Base-by-base conservation (phyloP, 139 green algal genomes). In the Chlamydomonas applanata region DNA sequence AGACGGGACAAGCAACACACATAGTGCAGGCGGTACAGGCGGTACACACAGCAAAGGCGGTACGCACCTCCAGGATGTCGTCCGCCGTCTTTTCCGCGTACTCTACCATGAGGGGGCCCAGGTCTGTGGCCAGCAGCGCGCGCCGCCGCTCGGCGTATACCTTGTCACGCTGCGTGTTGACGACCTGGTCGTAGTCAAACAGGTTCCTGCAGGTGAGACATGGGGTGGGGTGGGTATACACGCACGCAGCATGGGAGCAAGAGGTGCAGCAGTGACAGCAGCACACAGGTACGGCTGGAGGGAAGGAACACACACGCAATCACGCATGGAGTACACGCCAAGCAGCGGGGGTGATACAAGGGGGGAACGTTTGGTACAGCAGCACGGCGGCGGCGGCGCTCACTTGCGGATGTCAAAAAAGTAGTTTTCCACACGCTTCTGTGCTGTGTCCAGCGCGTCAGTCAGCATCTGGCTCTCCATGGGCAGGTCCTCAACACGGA, bases 391-490 rank as follows among this genome's bases (percentile, higher is more conserved):
- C n/a, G n/a, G n/a, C n/a, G n/a, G n/a, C n/a, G n/a, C 83, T 77
- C 69, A 88, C 88, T 96, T 97, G 69, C 96, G 89, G 73, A 97
- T 97, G 86, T 99, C 96, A 75, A 96, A 99, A 79, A 98, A 99
- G 85, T 98, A 99, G 17, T 87, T 85, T 88, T 99, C 94, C 14
- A 96, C 94, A 76, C 98, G 96, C 78, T 93, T 93, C 88, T 99
- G 96, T 16, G 96, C 94, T 29, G 94, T 93, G 75, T 98, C 89
- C 45, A 99, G 90, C 4, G 94, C 90, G 16, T 91, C 88, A 20
- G 88, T 96, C 22, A 99, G 92, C 94, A 99, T 99, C 61, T 92
- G 77, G 72, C 81, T 93, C 90, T 99, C 96, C 77, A 99, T 99
- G 45, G 96, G 95, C 76, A 99, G 82, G 78, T 98, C 93, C 68